A percentile compares a stretch with the other conserved stretches of the same genome.
Conservation (phyloP, 805 yeast species). For the Candida koratica region DNA sequence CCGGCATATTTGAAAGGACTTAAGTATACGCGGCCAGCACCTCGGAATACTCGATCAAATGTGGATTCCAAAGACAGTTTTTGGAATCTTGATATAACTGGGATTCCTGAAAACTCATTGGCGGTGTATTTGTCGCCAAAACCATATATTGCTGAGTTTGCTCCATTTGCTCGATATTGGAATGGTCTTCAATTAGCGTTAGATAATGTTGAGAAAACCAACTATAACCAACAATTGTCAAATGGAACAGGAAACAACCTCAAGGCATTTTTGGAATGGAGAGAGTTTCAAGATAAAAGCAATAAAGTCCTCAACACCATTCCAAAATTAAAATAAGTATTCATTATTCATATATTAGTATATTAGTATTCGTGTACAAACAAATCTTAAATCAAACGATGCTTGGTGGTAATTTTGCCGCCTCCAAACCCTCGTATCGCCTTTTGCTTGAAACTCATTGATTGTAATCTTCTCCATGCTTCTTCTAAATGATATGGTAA, state of each 20-base stretch:
- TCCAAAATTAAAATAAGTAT: neutral
- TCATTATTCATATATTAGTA: conserved; percentile 5
- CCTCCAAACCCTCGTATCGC: conserved; percentile 72
- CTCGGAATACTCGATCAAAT: conserved; percentile 14
- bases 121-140: conserved; percentile 21
- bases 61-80: conserved; percentile 3
- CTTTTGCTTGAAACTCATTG: conserved; percentile 49
- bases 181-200: conserved; percentile 27
- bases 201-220: conserved; percentile 14
- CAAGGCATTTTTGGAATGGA: conserved; percentile 29
- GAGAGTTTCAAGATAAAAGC: conserved; percentile 29
- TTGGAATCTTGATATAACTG: conserved; percentile 21
- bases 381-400: conserved; percentile 42
- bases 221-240: neutral
- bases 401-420: conserved; percentile 51
- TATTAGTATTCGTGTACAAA: neutral
- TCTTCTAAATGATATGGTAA: conserved; percentile 78
- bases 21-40: conserved; percentile 15
- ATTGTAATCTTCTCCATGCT: conserved; percentile 82
- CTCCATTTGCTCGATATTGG: conserved; percentile 34
- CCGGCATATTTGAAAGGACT: conserved; percentile 29
- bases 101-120: conserved; percentile 35
- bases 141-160: conserved; percentile 29
- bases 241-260: conserved; percentile 18
- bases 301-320: conserved; percentile 10